Conservation (phyloP, 345 rosid genomes). For the Dipteronia sinensis region DNA sequence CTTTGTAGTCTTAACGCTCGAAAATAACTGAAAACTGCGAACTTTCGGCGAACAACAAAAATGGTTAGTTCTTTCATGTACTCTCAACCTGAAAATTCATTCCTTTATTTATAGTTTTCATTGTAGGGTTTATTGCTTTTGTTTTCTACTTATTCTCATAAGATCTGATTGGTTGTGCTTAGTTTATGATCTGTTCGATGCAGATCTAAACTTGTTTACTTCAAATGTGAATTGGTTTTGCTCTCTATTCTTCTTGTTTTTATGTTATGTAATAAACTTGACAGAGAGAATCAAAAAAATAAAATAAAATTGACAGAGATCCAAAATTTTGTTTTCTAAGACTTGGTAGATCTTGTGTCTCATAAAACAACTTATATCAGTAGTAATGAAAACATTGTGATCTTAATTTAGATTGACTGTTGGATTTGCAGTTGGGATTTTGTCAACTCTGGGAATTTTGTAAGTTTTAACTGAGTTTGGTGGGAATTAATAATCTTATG, state of each 20-base stretch:
- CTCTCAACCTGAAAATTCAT: background rate
- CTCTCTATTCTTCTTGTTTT: background rate
- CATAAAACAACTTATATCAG: background rate
- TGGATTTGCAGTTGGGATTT: background rate
- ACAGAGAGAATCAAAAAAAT: background rate
- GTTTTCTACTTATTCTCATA: background rate
- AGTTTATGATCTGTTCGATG: background rate
- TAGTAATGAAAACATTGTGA: background rate
- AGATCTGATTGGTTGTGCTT: background rate
- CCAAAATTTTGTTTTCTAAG: background rate
- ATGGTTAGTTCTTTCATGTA: constrained; percentile 15
- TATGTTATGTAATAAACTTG: background rate
- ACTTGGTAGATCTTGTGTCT: constrained; percentile 11
- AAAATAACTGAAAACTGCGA: background rate
- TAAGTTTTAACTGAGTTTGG: background rate
- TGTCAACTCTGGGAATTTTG: background rate
- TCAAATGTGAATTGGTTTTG: constrained; percentile 7
- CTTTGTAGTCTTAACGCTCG: background rate
- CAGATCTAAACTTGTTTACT: constrained; percentile 16
- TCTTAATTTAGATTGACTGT: background rate
- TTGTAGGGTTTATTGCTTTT: background rate
- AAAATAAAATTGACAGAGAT: background rate
- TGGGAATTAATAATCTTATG: background rate
- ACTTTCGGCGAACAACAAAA: background rate
- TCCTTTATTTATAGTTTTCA: background rate